Base-by-base conservation (phyloP, 257 asterid species). In the Leonotis leonurus region DNA sequence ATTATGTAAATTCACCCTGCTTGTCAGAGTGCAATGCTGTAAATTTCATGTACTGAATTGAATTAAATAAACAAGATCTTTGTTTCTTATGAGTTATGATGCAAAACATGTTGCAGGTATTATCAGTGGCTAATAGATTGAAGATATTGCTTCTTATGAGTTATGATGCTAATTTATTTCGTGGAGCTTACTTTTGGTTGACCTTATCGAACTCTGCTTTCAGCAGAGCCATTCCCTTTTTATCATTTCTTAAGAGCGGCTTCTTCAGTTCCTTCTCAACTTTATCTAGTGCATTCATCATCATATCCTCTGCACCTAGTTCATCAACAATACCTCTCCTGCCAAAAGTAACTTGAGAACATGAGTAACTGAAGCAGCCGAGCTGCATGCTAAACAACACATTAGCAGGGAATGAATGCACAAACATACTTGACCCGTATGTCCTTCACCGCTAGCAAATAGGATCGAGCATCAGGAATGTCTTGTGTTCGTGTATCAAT, bases 401-500 rank as follows among this genome's bases (percentile, higher is more conserved):
- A 33, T 14, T 14, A 36, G 12, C 41, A 73, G 64, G 53, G 55
- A 46, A 45, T 55, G 20, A 58, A 66, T 17, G 52, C 16, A 60
- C 33, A 67, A 49, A 75, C 89, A 69, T 89, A 93, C 99, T 87
- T 93, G 75, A 79, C 75, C 67, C 97, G 78, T 30, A 93, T 87
- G 74, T 93, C 97, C 85, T 85, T 73, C 78, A 87, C 45, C 2
- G 85, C 87, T 70, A 83, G 76, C 66, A 93, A 71, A 72, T 85
- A 93, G 62, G 97, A 76, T 26, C 99, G 84, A 50, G 89, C 96
- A 78, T 93, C 97, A 73, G 94, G 92, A 65, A 93, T 89, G 53
- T 76, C 92, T 57, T 80, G 77, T 55, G 97, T 93, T 55, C 76
- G 77, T 66, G 89, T 59, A 27, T 83, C 84, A 70, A 89, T 87